Conservation (phyloP, 73 alveolate genomes). For the Tetrahymena thermophila region DNA sequence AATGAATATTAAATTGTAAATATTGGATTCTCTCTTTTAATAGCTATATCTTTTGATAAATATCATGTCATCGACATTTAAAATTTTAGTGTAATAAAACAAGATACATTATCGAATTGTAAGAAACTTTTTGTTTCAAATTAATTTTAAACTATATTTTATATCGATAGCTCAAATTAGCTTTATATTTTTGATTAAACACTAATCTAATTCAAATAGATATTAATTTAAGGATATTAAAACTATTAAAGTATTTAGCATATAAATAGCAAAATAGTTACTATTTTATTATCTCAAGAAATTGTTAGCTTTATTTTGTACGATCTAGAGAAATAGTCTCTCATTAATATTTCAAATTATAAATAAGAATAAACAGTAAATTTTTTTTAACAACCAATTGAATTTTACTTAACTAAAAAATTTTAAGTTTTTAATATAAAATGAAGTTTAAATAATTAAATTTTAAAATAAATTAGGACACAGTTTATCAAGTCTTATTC, state of each 20-base stretch:
- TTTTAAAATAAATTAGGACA: neutral
- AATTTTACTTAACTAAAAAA: too few relatives aligned
- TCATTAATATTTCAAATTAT: neutral
- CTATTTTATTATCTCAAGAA: too few relatives aligned
- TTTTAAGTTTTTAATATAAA: too few relatives aligned
- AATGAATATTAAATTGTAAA: neutral
- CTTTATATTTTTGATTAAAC: neutral
- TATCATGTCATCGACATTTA: neutral
- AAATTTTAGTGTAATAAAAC: neutral
- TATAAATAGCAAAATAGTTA: neutral
- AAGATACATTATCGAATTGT: neutral
- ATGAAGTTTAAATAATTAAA: too few relatives aligned
- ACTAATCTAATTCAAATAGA: neutral
- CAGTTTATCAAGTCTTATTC: neutral
- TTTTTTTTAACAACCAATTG: too few relatives aligned
- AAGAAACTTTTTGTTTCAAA: neutral
- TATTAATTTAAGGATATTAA: neutral
- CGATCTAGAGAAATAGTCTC: neutral
- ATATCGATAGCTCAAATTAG: neutral
- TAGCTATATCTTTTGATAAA: neutral
- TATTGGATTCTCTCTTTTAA: neutral
- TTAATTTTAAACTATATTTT: neutral
- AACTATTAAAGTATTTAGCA: neutral
- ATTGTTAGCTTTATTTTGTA: neutral
- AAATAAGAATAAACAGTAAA: too few relatives aligned